These are phyloP conservation scores for Shiraia sp. DNA, from an alignment of 2,329 filamentous ascomycete species.

Conservation along the genomic window DNA sequence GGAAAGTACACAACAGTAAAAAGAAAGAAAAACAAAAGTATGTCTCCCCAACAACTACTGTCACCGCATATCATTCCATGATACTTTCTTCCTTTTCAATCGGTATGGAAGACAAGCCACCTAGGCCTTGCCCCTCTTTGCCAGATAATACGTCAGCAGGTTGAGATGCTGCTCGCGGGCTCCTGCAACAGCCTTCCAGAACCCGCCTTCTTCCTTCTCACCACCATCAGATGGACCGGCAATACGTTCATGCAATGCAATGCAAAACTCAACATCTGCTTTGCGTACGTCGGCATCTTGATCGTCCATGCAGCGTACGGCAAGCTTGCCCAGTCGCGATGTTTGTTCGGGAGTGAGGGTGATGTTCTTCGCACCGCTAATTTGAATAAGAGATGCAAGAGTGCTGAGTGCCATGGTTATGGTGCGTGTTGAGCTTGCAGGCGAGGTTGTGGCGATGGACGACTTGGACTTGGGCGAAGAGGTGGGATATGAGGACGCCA, in stretches of 20 bases:
- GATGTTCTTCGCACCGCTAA: conserved; percentile 37
- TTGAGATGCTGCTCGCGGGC: conserved; percentile 75
- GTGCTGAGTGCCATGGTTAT: conserved; percentile 47
- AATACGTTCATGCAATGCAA: conserved; percentile 64
- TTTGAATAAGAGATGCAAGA: conserved; percentile 42
- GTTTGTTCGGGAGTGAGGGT: conserved; percentile 39
- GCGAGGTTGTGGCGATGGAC: conserved; percentile 29
- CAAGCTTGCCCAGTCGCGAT: conserved; percentile 43
- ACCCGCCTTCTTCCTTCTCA: conserved; percentile 50
- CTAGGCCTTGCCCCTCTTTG: conserved; percentile 46
- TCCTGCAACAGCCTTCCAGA: conserved; percentile 69
- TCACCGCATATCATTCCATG: neutral
- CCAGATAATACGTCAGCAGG: conserved; percentile 80
- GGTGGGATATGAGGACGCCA: conserved; percentile 26
- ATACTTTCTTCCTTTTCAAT: neutral
- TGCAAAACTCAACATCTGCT: conserved; percentile 79
- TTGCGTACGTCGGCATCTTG: conserved; percentile 55
- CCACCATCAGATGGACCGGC: conserved; percentile 20
- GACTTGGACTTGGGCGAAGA: conserved; percentile 39
- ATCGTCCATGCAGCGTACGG: conserved; percentile 44
- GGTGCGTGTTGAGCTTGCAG: conserved; percentile 32
- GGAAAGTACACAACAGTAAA: too few species aligned
- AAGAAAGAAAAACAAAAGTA: neutral
- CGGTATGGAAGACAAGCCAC: conserved; percentile 11
- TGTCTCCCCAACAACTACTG: neutral